Conservation (phyloP, 2,329 filamentous ascomycete genomes). For the Mycosphaerella sp. region DNA sequence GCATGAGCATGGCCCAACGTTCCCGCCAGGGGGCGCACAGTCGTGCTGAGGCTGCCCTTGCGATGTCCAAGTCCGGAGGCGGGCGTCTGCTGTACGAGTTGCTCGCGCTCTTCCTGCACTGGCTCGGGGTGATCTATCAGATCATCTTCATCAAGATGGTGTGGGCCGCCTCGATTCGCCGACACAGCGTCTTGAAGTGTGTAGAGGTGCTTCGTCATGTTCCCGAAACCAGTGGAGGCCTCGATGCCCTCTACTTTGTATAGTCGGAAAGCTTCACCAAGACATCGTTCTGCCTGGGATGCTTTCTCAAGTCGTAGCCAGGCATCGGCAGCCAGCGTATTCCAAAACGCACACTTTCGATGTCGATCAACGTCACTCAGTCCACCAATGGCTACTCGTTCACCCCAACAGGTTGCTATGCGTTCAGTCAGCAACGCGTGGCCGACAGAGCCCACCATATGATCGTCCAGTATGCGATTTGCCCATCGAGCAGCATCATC, state of each 20-base stretch:
- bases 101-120: constrained; percentile 34
- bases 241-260: constrained; percentile 34
- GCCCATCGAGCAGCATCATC: constrained; percentile 88
- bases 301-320: constrained; percentile 76
- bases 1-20: constrained; percentile 24
- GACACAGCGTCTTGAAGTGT: constrained; percentile 60
- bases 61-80: constrained; percentile 33
- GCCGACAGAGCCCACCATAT: constrained; percentile 65
- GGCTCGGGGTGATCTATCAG: constrained; percentile 29
- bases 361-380: constrained; percentile 63
- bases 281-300: constrained; percentile 68
- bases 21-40: constrained; percentile 17
- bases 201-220: constrained; percentile 58
- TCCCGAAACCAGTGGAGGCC: constrained; percentile 38
- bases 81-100: constrained; percentile 24
- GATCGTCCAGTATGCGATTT: constrained; percentile 69
- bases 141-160: constrained; percentile 33
- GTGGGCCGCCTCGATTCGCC: constrained; percentile 32
- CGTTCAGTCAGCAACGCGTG: constrained; percentile 81
- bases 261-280: constrained; percentile 59
- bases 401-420: constrained; percentile 74
- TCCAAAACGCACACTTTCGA: constrained; percentile 87
- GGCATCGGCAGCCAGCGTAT: constrained; percentile 70
- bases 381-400: constrained; percentile 58
- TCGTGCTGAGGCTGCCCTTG: constrained; percentile 40